These are phyloP conservation scores for Xylariaceae sp. DNA, from an alignment of 2,329 filamentous ascomycete species.

Conservation along the genomic window DNA sequence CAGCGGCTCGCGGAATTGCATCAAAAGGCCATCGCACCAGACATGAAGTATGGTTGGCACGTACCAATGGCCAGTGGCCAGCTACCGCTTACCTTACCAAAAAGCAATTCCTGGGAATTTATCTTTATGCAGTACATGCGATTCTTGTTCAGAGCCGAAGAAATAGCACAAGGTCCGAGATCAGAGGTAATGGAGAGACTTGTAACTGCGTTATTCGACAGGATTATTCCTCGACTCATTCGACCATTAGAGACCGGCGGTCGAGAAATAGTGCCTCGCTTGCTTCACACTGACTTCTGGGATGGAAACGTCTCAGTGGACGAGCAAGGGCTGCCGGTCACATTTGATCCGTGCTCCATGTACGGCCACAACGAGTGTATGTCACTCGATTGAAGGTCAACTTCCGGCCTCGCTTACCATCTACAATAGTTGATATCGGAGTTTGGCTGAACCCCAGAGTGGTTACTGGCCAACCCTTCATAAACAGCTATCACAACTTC, in stretches of 20 bases:
- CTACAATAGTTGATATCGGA: not conserved
- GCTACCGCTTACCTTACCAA: not conserved
- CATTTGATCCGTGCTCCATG: constrained; percentile 1
- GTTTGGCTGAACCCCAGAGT: not conserved
- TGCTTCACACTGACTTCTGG: not conserved
- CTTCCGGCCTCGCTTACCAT: not conserved
- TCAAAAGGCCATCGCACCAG: not conserved
- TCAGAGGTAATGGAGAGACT: not conserved
- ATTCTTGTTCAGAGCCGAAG: constrained; percentile 3
- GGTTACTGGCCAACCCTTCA: not conserved
- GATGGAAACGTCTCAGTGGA: constrained; percentile 1
- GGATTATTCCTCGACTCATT: constrained; percentile 1
- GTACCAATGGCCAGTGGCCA: not conserved
- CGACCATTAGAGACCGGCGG: constrained; percentile 4
- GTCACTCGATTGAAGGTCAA: not conserved
- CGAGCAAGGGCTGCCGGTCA: not conserved
- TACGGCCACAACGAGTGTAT: constrained; percentile 4
- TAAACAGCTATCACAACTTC: constrained; percentile 4
- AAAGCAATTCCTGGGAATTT: constrained; percentile 1
- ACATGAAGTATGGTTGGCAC: constrained; percentile 2
- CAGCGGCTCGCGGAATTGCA: not conserved
- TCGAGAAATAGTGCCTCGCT: not conserved
- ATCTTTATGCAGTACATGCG: constrained; percentile 1
- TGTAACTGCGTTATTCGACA: not conserved
- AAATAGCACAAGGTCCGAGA: not conserved